A percentile compares a stretch with the other conserved stretches of the same genome.
phyloP scores from a whole-genome alignment of 306 rosid genomes.

The Quercus ilex region DNA sequence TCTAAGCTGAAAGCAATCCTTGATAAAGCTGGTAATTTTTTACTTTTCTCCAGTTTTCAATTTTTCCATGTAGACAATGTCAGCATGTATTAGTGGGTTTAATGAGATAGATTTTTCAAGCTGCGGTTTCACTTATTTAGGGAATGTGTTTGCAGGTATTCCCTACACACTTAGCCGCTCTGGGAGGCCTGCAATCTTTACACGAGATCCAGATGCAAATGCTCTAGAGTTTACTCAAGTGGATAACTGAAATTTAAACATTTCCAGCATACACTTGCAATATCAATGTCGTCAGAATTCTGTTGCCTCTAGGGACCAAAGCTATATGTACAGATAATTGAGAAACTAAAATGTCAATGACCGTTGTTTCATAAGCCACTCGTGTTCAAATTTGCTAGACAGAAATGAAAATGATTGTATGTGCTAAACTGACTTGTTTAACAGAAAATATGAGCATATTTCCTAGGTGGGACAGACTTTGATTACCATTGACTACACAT shows the following conservation, averaged over 20 bases:
- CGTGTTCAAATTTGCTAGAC: neutral
- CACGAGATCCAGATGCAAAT: slow-evolving; percentile 90
- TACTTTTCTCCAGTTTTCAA: slow-evolving; percentile 1
- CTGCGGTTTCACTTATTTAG: neutral
- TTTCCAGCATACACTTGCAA: neutral
- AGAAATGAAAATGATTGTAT: neutral
- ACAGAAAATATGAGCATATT: neutral
- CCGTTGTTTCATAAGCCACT: neutral
- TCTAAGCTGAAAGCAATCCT: slow-evolving; percentile 78
- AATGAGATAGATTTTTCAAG: neutral
- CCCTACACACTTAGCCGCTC: slow-evolving; percentile 90
- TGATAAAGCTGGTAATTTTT: slow-evolving; percentile 66
- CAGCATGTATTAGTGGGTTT: no score
- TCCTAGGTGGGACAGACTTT: neutral
- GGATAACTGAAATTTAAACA: slow-evolving; percentile 39
- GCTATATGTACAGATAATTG: slow-evolving; percentile 21
- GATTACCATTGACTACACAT: no score
- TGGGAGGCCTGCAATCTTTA: slow-evolving; percentile 94
- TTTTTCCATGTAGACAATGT: neutral
- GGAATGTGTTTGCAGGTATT: slow-evolving; percentile 48
- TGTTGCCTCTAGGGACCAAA: neutral
- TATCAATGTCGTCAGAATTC: slow-evolving; percentile 3
- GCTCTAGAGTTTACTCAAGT: slow-evolving; percentile 89
- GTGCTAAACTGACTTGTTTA: neutral
- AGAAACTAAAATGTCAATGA: slow-evolving; percentile 8